These are phyloP conservation scores for Beauveria bassiana DNA, from an alignment of 2,329 filamentous ascomycete species.

Conservation along the genomic window DNA sequence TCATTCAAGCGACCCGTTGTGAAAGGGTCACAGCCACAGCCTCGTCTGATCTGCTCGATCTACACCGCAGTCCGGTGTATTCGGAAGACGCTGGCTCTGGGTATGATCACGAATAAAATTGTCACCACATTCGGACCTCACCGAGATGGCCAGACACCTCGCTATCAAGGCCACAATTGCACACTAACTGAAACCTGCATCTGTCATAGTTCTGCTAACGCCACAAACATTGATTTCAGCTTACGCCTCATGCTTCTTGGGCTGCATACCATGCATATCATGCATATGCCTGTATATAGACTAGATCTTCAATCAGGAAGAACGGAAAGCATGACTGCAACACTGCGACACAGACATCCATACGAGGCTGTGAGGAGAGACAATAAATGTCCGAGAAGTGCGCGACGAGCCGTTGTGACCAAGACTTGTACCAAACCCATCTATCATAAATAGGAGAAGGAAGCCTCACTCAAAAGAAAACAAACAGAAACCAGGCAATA, in stretches of 20 bases:
- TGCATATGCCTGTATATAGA: neutral
- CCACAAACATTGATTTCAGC: too few relatives aligned
- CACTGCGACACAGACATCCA: neutral
- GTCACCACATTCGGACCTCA: neutral
- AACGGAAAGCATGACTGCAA: neutral
- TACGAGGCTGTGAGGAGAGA: neutral
- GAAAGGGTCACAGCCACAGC: neutral
- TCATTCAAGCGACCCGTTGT: neutral
- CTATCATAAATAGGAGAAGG: neutral
- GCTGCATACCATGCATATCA: neutral
- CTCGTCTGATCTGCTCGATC: neutral
- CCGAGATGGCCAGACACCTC: neutral
- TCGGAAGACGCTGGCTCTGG: neutral
- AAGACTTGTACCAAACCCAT: neutral
- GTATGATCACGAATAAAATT: neutral
- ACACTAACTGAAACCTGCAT: neutral
- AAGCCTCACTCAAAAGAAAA: neutral
- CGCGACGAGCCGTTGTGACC: neutral
- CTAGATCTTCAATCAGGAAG: neutral
- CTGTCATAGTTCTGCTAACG: neutral
- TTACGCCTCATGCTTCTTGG: too few relatives aligned
- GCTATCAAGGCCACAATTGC: neutral
- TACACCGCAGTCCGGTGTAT: neutral
- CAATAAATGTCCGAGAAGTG: neutral
- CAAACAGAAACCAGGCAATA: neutral